Evolutionary conservation across 2,329 filamentous ascomycete genomes (phyloP).

Genomic region (Dactylellina sp.): DNA sequence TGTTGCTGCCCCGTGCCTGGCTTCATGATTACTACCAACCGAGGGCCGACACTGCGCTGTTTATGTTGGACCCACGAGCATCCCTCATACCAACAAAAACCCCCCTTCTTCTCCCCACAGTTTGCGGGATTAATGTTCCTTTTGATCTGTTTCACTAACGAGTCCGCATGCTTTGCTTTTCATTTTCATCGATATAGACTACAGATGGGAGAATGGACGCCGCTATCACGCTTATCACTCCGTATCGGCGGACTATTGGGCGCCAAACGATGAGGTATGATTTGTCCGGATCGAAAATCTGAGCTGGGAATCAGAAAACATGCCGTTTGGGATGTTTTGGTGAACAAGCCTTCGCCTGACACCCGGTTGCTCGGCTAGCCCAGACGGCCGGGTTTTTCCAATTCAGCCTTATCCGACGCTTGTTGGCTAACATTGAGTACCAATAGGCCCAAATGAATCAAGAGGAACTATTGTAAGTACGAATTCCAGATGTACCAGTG

Average conservation of each 20-base stretch:
- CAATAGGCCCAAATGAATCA: slow-evolving; percentile 26
- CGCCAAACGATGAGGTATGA: slow-evolving; percentile 56
- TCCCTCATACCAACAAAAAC: not conserved
- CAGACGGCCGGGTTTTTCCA: slow-evolving; percentile 25
- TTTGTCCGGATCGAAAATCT: slow-evolving; percentile 18
- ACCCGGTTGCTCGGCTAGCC: slow-evolving; percentile 38
- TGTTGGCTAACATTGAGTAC: slow-evolving; percentile 34
- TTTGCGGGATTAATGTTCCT: slow-evolving; percentile 1
- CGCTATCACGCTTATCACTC: slow-evolving; percentile 51
- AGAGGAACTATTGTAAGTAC: slow-evolving; percentile 47
- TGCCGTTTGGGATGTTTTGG: slow-evolving; percentile 52
- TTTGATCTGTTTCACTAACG: not conserved
- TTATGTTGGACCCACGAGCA: slow-evolving; percentile 20
- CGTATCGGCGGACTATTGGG: slow-evolving; percentile 39
- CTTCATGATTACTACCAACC: slow-evolving; percentile 22
- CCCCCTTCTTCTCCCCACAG: not conserved
- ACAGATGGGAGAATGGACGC: slow-evolving; percentile 55
- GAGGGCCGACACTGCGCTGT: no score
- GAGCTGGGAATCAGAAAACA: slow-evolving; percentile 14
- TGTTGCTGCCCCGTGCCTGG: slow-evolving; percentile 9
- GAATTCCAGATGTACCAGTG: not conserved
- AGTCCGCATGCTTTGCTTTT: not conserved
- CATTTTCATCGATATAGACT: slow-evolving; percentile 23
- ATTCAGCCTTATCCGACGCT: slow-evolving; percentile 5
- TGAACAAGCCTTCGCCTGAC: not conserved